These are phyloP conservation scores for Dictyostelium discoideum DNA, from an alignment of 78 protist species.

Conservation along the genomic window dicty_2.7 NC_007089.4:4152001-4152500, in stretches of 20 bases:
- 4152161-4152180: background rate
- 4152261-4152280: background rate
- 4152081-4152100: slow-evolving; percentile 11
- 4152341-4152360: background rate
- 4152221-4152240: background rate
- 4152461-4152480: slow-evolving; percentile 6
- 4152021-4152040: background rate
- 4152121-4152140: background rate
- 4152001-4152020: background rate
- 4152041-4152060: slow-evolving; percentile 14
- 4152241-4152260: background rate
- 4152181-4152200: background rate
- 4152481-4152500: background rate
- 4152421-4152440: background rate
- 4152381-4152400: background rate
- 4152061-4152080: slow-evolving; percentile 11
- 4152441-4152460: background rate
- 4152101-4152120: background rate
- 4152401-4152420: background rate
- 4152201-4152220: background rate
- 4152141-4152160: background rate
- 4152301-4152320: background rate
- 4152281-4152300: background rate
- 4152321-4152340: background rate
- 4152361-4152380: background rate